Evolutionary conservation across 768 basidiomycete genomes (phyloP).

Genomic region (Lactarius tabidus): DNA sequence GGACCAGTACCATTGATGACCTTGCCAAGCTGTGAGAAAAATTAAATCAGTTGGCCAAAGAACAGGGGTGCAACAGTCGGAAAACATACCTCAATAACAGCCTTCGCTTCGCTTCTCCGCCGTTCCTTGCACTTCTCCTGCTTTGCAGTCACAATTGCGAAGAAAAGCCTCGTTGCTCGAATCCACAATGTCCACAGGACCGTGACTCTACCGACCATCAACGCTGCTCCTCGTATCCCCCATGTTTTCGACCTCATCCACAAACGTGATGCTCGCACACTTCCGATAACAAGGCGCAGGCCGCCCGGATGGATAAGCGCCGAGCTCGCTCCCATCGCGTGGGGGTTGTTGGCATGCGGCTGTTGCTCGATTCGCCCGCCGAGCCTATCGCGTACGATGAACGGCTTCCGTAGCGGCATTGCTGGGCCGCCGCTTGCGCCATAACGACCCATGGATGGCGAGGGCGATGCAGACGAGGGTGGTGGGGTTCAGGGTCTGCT

Average conservation of each 20-base stretch:
- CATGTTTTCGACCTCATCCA: constrained; percentile 43
- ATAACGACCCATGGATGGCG: constrained; percentile 3
- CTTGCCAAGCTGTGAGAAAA: constrained; percentile 64
- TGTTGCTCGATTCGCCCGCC: constrained; percentile 80
- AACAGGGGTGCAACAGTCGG: neutral
- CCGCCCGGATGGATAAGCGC: constrained; percentile 25
- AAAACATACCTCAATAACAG: constrained; percentile 73
- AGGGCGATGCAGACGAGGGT: neutral
- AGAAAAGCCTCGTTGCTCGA: constrained; percentile 13
- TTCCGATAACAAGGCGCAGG: constrained; percentile 40
- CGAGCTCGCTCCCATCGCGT: constrained; percentile 67
- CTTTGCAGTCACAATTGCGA: constrained; percentile 26
- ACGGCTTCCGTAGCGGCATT: constrained; percentile 45
- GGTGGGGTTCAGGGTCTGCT: constrained; percentile 1
- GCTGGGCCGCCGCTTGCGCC: neutral
- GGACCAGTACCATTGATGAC: constrained; percentile 80
- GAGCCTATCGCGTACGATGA: constrained; percentile 61
- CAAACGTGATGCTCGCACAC: constrained; percentile 66
- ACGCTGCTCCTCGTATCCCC: constrained; percentile 25
- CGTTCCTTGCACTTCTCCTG: constrained; percentile 61
- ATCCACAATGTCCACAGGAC: neutral
- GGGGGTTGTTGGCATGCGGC: constrained; percentile 73
- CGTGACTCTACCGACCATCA: constrained; percentile 9
- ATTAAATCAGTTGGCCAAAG: neutral
- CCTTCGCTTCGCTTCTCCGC: constrained; percentile 77